Conservation (phyloP, 306 rosid species). For the Quercus engelmannii region DNA sequence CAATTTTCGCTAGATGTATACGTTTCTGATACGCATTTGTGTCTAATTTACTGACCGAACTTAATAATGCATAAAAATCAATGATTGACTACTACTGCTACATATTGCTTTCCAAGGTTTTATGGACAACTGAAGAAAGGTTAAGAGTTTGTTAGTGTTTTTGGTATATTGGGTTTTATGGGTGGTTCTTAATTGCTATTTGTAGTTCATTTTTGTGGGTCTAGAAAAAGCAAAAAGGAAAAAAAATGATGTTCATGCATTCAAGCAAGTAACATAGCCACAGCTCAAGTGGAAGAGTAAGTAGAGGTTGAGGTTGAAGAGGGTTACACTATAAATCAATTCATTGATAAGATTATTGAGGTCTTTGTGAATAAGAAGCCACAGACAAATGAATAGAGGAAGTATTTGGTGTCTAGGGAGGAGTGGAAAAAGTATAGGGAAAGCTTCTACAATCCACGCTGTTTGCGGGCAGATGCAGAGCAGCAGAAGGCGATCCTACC, state of each 20-base stretch:
- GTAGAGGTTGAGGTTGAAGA: slow-evolving; percentile 66
- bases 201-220: slow-evolving; percentile 8
- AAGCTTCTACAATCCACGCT: slow-evolving; percentile 63
- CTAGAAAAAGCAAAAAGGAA: not conserved
- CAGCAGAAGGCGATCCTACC: slow-evolving; percentile 41
- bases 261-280: slow-evolving; percentile 37
- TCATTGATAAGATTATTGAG: slow-evolving; percentile 83
- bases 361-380: slow-evolving; percentile 79
- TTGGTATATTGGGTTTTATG: not conserved
- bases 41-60: not conserved
- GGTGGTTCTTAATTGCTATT: slow-evolving; percentile 9
- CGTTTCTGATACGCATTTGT: not conserved
- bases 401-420: slow-evolving; percentile 74
- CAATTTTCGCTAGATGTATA: not conserved
- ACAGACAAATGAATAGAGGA: slow-evolving; percentile 75
- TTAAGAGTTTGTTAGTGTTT: not conserved
- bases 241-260: slow-evolving; percentile 38
- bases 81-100: too few species aligned
- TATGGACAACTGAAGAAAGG: too few species aligned
- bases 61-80: too few species aligned
- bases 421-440: slow-evolving; percentile 86
- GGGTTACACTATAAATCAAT: slow-evolving; percentile 71
- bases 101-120: too few species aligned
- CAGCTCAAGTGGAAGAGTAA: slow-evolving; percentile 51
- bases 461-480: slow-evolving; percentile 46